Evolutionary conservation across 2,329 filamentous ascomycete species (phyloP).

Genomic region (Xylariaceae sp.): DNA sequence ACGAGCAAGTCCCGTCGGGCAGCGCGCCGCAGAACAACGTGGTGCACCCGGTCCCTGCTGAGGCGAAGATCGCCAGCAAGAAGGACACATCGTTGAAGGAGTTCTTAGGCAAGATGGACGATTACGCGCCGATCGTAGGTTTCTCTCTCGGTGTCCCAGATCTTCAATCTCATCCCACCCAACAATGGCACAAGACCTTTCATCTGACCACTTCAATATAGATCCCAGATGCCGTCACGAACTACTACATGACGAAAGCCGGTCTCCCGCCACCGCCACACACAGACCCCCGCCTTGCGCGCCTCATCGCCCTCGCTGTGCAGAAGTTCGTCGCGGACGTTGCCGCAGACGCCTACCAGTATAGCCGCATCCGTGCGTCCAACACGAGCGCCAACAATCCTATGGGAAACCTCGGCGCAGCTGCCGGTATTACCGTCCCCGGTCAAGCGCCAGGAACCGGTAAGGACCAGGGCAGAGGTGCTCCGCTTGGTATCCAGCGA

Average conservation of each 20-base stretch:
- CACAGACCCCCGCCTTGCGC: slow-evolving; percentile 83
- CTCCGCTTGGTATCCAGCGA: slow-evolving; percentile 67
- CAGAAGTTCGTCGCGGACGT: slow-evolving; percentile 99
- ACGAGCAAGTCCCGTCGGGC: slow-evolving; percentile 27
- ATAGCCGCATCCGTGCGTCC: slow-evolving; percentile 89
- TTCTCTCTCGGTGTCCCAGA: not conserved
- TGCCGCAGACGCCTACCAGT: slow-evolving; percentile 95
- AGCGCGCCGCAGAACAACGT: slow-evolving; percentile 26
- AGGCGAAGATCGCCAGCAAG: slow-evolving; percentile 65
- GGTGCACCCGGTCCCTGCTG: slow-evolving; percentile 29
- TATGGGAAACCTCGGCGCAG: slow-evolving; percentile 78
- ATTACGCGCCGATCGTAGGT: slow-evolving; percentile 91
- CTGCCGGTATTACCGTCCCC: slow-evolving; percentile 61
- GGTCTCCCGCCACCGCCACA: slow-evolving; percentile 89
- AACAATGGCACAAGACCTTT: not conserved
- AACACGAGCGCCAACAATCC: slow-evolving; percentile 84
- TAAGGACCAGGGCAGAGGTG: slow-evolving; percentile 53
- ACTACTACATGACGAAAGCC: slow-evolving; percentile 95
- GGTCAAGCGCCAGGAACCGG: slow-evolving; percentile 53
- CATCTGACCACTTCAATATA: slow-evolving; percentile 34
- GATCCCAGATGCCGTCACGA: slow-evolving; percentile 96
- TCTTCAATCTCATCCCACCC: too few relatives aligned
- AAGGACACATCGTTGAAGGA: slow-evolving; percentile 92
- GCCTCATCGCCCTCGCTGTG: slow-evolving; percentile 91
- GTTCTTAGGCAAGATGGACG: slow-evolving; percentile 94